Percentiles rank a stretch among this genome's conserved stretches.
Conservation (phyloP, 495 filamentous ascomycete species). For the Oleoguttula mirabilis region DNA sequence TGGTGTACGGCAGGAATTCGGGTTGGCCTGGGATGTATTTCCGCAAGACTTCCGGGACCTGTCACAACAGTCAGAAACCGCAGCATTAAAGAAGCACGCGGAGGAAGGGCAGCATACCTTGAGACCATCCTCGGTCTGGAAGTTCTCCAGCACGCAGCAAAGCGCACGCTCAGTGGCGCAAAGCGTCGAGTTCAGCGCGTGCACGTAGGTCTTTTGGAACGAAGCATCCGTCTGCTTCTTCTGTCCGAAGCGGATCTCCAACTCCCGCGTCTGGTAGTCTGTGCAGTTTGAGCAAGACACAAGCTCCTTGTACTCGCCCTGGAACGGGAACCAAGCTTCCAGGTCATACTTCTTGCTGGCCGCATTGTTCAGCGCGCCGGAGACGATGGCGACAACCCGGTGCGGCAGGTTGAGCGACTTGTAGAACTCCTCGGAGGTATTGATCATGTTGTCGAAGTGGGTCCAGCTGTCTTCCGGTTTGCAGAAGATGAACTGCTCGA, state of each 20-base stretch:
- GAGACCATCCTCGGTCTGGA: slow-evolving; percentile 76
- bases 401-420: slow-evolving; percentile 79
- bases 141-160: slow-evolving; percentile 94
- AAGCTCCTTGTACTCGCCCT: slow-evolving; percentile 89
- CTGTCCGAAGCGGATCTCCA: slow-evolving; percentile 61
- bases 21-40: slow-evolving; percentile 87
- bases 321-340: slow-evolving; percentile 95
- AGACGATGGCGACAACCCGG: slow-evolving; percentile 84
- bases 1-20: slow-evolving; percentile 77
- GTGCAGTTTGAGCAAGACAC: slow-evolving; percentile 55
- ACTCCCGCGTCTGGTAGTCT: slow-evolving; percentile 41
- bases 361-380: slow-evolving; percentile 85
- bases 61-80: too few relatives aligned
- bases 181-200: slow-evolving; percentile 83
- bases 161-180: slow-evolving; percentile 88
- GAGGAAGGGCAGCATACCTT: too few relatives aligned
- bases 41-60: slow-evolving; percentile 72
- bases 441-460: slow-evolving; percentile 85
- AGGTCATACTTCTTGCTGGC: slow-evolving; percentile 92
- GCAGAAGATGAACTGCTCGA: slow-evolving; percentile 89
- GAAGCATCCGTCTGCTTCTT: slow-evolving; percentile 59
- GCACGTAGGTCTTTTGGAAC: slow-evolving; percentile 77
- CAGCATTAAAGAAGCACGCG: too few relatives aligned
- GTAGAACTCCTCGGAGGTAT: slow-evolving; percentile 85
- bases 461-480: slow-evolving; percentile 94